Evolutionary conservation across 23 red algal species (phyloP), one percentile per base, ranked within the genome.

Genomic region (Chondrus crispus): DNA sequence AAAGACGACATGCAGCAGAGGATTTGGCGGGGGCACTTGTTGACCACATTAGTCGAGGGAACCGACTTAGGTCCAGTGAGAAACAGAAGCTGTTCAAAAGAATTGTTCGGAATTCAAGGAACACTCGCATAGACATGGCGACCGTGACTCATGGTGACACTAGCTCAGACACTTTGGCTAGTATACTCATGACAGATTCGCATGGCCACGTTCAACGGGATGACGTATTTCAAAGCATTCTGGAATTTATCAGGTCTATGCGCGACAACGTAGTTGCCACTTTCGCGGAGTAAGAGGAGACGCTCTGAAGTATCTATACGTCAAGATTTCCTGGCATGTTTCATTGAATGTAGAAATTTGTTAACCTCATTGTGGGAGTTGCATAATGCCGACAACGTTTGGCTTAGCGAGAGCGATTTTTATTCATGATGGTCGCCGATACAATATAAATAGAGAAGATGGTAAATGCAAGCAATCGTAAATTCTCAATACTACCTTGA

Each of bases 161-260:
- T 20, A 48, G 43, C 5, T 62, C 84, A 1, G 66, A 87, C 13
- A 87, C 84, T 13, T 29, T 87, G 62, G 84, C 84, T 4, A 62
- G 84, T 37, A 87, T 87, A 48, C 84, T 87, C 3, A 47, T 87
- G 22, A 87, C 84, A 4, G 84, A 87, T 32, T 87, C 84, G 5
- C 51, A 46, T 18, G 84, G 84, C 1, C 62, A 74, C 14, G 62
- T 48, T 0, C 41, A 47, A 8, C 7, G 50, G 2, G 66, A 74
- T 13, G 46, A 87, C 4, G 24, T 87, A 45, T 53, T 66, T 22
- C 35, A 66, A 22, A 66, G 35, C 18, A 66, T 32, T n/a, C 9
- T n/a, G 26, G 60, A 66, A 32, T 13, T 66, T 22, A 32, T 66
- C 9, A 7, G 60, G 35, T 32, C 1, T 66, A 66, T 66, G 60